phyloP scores from a whole-genome alignment of 225 moss, liverwort and hornwort species.

The Polytrichum commune region DNA sequence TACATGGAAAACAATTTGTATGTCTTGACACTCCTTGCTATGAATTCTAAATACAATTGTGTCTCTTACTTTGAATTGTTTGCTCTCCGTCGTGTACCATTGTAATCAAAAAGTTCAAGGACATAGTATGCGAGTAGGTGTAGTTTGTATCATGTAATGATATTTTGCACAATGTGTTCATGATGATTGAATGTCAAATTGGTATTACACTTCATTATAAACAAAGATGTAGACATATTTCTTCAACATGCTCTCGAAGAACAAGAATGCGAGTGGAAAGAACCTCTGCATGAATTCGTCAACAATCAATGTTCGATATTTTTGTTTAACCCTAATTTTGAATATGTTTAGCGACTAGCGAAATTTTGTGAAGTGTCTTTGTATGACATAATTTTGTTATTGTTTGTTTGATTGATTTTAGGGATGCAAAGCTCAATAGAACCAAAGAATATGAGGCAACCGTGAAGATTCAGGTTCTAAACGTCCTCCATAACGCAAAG shows the following conservation, averaged over 20 bases:
- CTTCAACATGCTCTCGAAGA: too few relatives aligned
- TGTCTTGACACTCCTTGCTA: neutral
- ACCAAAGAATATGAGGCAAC: slow-evolving; percentile 23
- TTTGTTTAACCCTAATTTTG: neutral
- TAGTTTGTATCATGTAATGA: neutral
- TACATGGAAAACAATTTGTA: slow-evolving; percentile 36
- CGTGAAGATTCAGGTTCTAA: slow-evolving; percentile 45
- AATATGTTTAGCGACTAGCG: too few relatives aligned
- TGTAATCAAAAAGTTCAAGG: neutral
- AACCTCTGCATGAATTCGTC: neutral
- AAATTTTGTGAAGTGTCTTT: neutral
- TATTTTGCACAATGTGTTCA: neutral
- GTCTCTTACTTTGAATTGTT: neutral
- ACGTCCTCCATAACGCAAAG: neutral
- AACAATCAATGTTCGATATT: neutral
- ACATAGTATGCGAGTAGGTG: neutral
- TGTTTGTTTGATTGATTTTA: neutral
- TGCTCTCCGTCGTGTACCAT: neutral
- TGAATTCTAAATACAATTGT: neutral
- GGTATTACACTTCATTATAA: neutral
- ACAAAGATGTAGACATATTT: too few relatives aligned
- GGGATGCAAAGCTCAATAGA: slow-evolving; percentile 30
- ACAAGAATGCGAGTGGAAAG: too few relatives aligned
- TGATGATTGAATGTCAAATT: neutral
- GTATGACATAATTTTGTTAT: neutral